Evolutionary conservation across 2,329 filamentous ascomycete genomes (phyloP), one percentile per base, ranked within the genome.

Genomic region (Aspergillus brasiliensis): DNA sequence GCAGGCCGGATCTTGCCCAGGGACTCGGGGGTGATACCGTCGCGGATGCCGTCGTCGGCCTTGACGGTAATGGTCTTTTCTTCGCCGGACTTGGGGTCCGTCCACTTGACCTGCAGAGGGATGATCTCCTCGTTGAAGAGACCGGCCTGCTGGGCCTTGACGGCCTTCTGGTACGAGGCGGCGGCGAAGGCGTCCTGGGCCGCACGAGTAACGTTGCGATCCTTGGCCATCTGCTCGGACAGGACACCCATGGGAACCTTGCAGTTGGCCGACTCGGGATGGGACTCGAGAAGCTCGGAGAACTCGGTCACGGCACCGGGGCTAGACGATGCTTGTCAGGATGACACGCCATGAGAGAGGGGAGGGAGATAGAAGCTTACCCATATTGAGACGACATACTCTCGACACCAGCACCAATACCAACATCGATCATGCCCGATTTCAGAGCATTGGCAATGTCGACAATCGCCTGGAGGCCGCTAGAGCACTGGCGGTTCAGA

Each of bases 171-270:
- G 84, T 96, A 98, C 42, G 92, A 96, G 3, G 83, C 80, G n/a
- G 94, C 94, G 13, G 95, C 95, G 77, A 98, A 99, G n/a, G 86
- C 86, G 75, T 99, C 95, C 79, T 98, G 95, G 55, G 84, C 81
- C 10, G 83, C 80, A 62, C 95, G 89, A 59, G 81, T 72, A 72
- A 98, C 86, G 60, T 84, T 83, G 71, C 89, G 87, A 75, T 92
- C 92, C 79, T 92, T 90, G 68, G 94, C 95, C 94, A 98, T 97
- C 72, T 94, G 79, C 80, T 99, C 95, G 27, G 92, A 97, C 52
- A 98, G 83, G 10, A 92, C 86, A 69, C 94, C 94, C 95, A 98
- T 98, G 75, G 92, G 89, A 3, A 98, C 94, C 82, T 96, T 97
- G 88, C 95, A 99, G 85, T 97, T 96, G 71, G 90, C 90, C 23